Evolutionary conservation across 176 grass and related monocot genomes (phyloP).

Genomic region (Oropetium thomaeum): DNA sequence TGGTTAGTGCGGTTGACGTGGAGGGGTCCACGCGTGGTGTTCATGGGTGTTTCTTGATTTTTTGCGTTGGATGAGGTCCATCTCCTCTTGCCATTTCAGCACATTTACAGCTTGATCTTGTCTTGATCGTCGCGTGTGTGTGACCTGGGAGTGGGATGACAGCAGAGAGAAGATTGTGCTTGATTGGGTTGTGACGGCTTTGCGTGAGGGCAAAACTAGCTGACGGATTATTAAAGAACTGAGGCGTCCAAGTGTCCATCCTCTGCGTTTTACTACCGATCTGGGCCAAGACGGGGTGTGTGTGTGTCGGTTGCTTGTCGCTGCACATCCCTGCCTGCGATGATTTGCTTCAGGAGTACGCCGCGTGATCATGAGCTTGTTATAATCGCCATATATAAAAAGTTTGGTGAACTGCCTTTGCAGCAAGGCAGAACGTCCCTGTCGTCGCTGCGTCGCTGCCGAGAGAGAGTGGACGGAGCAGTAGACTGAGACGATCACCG

Average conservation of each 20-base stretch:
- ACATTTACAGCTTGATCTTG: too few species aligned
- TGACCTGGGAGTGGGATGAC: not conserved
- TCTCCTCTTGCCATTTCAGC: not conserved
- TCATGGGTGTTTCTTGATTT: not conserved
- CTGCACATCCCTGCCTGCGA: not conserved
- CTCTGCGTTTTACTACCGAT: too few species aligned
- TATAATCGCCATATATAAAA: not conserved
- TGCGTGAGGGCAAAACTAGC: constrained; percentile 10
- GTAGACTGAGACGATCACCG: too few species aligned
- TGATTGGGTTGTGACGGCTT: not conserved
- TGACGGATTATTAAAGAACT: not conserved
- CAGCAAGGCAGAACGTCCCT: not conserved
- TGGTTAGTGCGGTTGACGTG: not conserved
- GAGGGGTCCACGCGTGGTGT: not conserved
- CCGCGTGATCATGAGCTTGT: not conserved
- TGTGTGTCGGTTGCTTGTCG: not conserved
- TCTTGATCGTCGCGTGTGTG: not conserved
- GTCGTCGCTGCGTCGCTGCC: too few species aligned
- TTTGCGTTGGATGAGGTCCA: not conserved
- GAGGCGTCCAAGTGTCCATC: not conserved
- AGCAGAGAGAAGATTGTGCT: not conserved
- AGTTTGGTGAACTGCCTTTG: not conserved
- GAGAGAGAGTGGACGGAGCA: too few species aligned
- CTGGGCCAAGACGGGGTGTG: not conserved
- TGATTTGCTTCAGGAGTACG: too few species aligned